phyloP scores from a whole-genome alignment of 257 asterid species.

The Nicotiana knightiana region DNA sequence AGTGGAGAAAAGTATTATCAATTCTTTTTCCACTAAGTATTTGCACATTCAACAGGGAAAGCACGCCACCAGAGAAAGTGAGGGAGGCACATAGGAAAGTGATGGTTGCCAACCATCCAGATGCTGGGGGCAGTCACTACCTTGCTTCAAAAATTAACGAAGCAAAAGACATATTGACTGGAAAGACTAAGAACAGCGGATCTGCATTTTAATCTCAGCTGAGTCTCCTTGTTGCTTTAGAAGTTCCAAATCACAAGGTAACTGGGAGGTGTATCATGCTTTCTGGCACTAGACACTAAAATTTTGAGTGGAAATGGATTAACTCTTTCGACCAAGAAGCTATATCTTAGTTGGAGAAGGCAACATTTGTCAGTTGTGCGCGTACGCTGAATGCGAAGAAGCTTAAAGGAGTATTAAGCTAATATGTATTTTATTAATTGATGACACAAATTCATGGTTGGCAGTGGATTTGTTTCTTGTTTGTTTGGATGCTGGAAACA shows the following conservation, averaged over 20 bases:
- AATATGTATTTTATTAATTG: not conserved
- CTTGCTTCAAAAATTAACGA: slow-evolving; percentile 87
- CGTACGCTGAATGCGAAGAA: not conserved
- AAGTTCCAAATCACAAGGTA: not conserved
- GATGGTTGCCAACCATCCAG: slow-evolving; percentile 96
- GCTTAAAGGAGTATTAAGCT: not conserved
- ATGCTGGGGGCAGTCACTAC: slow-evolving; percentile 96
- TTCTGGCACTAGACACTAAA: not conserved
- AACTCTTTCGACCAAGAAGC: not conserved
- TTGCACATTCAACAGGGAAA: slow-evolving; percentile 42
- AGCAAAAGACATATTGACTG: slow-evolving; percentile 70
- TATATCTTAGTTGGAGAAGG: not conserved
- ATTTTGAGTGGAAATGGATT: not conserved
- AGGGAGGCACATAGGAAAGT: slow-evolving; percentile 91
- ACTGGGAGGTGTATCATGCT: not conserved
- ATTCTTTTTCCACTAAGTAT: not conserved
- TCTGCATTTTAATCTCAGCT: slow-evolving; percentile 51
- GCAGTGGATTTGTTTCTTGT: not conserved
- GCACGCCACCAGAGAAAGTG: slow-evolving; percentile 61
- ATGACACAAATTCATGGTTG: not conserved
- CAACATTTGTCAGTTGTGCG: not conserved
- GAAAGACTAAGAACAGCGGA: slow-evolving; percentile 57
- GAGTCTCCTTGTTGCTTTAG: slow-evolving; percentile 13
- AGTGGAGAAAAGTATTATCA: not conserved
- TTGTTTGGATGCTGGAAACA: not conserved